Base-by-base conservation (phyloP, 1,284 basidiomycete species). In the Microbotryomycetes sp. region DNA sequence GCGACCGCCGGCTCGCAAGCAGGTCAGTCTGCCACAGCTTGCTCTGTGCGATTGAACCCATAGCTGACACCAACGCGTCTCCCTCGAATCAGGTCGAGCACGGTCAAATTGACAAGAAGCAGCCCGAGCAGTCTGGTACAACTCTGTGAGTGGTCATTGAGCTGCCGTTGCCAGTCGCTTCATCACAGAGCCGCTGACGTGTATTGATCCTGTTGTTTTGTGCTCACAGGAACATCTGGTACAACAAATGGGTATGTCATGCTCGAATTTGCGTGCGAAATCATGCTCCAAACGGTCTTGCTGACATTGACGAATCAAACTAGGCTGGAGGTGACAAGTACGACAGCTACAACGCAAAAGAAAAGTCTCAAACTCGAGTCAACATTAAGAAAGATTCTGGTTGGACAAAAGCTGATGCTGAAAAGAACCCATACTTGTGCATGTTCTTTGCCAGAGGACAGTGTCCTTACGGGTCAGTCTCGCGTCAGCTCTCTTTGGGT, bases 141-240 rank as follows among this genome's bases (percentile, higher is more conserved):
- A 29, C 49, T 51, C n/a, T n/a, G 28, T 52, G 9, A 25, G 19
- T 23, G 36, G n/a, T 19, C 23, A 50, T 36, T 29, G 47, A 29
- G 30, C 22, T 77, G 46, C 26, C 30, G 28, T 29, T 32, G 31
- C 51, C 42, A 32, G 29, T 45, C 22, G 36, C 26, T 12, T 56
- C 48, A 57, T 60, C 49, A 67, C 66, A n/a, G n/a, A n/a, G n/a
- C n/a, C n/a, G n/a, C n/a, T n/a, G 26, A 46, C 22, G 25, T 47
- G 42, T 25, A 50, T 70, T 76, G 56, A 70, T 59, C 54, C 36
- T 58, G 62, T 75, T 68, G n/a, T n/a, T n/a, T n/a, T n/a, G n/a
- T n/a, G n/a, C n/a, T n/a, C n/a, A n/a, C 59, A 56, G 71, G 91
- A 93, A 97, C 76, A 89, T 96, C 62, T 97, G 94, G 94, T 97